phyloP scores from a whole-genome alignment of 495 filamentous ascomycete species.

The Neurospora pannonica region DNA sequence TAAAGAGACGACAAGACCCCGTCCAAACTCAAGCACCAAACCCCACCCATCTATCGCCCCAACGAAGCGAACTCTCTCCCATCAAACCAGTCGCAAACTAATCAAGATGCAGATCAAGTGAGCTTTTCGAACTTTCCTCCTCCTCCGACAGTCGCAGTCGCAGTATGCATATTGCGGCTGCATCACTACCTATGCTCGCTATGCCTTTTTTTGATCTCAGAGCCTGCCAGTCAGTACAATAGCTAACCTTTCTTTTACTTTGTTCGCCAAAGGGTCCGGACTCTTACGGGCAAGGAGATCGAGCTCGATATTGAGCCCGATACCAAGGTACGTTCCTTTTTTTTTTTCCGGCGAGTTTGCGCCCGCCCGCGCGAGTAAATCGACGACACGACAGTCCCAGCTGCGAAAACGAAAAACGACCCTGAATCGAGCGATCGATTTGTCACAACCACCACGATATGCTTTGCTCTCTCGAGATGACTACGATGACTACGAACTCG shows the following conservation, averaged over 20 bases:
- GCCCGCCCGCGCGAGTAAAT: neutral
- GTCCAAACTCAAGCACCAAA: neutral
- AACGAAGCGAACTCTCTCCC: neutral
- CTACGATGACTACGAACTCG: neutral
- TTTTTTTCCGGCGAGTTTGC: neutral
- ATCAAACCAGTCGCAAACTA: neutral
- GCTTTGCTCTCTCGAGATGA: neutral
- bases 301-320: slow-evolving; percentile 89
- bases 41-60: neutral
- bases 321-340: slow-evolving; percentile 58
- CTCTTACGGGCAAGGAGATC: slow-evolving; percentile 96
- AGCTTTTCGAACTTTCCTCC: slow-evolving; percentile 2
- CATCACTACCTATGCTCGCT: neutral
- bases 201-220: neutral
- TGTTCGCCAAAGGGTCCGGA: slow-evolving; percentile 64
- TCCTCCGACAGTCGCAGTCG: neutral
- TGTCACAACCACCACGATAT: neutral
- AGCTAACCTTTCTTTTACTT: neutral
- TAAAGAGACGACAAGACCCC: neutral
- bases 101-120: slow-evolving; percentile 38
- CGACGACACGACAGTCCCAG: neutral
- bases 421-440: neutral
- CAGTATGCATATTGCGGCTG: neutral
- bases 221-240: neutral
- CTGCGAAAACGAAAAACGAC: neutral